Conservation (phyloP, 345 rosid genomes). For the Eucalyptus erythrocorys region DNA sequence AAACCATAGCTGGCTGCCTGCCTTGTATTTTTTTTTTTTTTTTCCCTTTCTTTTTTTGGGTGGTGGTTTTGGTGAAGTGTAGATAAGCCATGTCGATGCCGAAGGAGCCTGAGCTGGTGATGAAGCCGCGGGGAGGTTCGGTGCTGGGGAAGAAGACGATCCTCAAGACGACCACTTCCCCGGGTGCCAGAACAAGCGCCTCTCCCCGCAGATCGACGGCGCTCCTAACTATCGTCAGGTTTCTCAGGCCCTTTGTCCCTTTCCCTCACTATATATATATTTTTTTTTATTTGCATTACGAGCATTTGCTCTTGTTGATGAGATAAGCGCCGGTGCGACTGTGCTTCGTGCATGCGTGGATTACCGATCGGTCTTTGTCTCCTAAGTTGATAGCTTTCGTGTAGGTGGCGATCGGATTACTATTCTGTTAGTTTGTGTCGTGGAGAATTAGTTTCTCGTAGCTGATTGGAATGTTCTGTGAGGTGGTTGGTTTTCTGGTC, state of each 20-base stretch:
- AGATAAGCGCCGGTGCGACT: not conserved
- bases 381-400: not conserved
- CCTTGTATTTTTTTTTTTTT: not conserved
- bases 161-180: conserved; percentile 97
- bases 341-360: not conserved
- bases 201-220: conserved; percentile 88
- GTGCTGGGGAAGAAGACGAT: conserved; percentile 96
- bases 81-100: conserved; percentile 51
- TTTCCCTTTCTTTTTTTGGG: too few relatives aligned
- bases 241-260: not conserved
- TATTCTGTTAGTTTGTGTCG: not conserved
- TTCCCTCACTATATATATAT: not conserved
- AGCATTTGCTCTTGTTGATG: not conserved
- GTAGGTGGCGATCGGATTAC: too few relatives aligned
- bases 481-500: not conserved
- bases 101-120: conserved; percentile 83
- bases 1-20: not conserved
- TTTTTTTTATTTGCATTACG: not conserved
- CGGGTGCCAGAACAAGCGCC: conserved; percentile 96
- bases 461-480: not conserved
- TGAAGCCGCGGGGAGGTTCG: conserved; percentile 91
- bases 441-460: not conserved
- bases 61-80: not conserved
- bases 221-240: conserved; percentile 99
- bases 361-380: not conserved